Base-by-base conservation (phyloP, 2,329 filamentous ascomycete genomes). In the Trichophyton verrucosum region DNA sequence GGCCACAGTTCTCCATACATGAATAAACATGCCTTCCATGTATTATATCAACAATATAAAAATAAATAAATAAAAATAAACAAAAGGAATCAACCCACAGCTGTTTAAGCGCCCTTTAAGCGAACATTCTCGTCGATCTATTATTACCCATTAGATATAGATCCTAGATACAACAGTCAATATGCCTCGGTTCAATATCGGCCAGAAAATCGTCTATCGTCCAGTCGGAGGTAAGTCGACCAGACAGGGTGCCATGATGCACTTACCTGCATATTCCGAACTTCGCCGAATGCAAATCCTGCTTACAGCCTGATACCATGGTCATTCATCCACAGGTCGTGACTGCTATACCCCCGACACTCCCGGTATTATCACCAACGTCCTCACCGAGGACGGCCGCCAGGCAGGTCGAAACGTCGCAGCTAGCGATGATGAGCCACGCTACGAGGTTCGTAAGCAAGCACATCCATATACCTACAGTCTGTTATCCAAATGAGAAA, bases 151-250 rank as follows among this genome's bases (percentile, higher is more conserved):
- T 1, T 20, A 27, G 8, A 24, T 22, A 11, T 51, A 17, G 20
- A 51, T 20, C 5, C 33, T 3, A 3, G 0, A 38, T 38, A 9
- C 33, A 38, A 13, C 9, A 38, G 33, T 9, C 53, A 20, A 15
- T 17, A 57, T 57, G 33, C 53, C 53, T 40, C 55, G 22, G 22
- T 57, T 42, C 55, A 20, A 24, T 38, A n/a, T 17, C 17, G 36
- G 55, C 11, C 55, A 57, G 22, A 57, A 20, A 17, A 33, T 57
- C 36, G 55, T 57, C 22, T 57, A 57, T 22, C 36, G 55, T n/a
- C 55, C 55, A 13, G 36, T 57, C n/a, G 36, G 55, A 40, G 55
- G 36, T 57, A 42, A 22, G 36, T 30, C n/a, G 3, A 13, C 13
- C 13, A n/a, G 3, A 13, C 27, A 27, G 3, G 3, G 6, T 9